These are phyloP conservation scores for Sporothrix dimorphospora DNA, from an alignment of 2,329 filamentous ascomycete species.

Conservation along the genomic window DNA sequence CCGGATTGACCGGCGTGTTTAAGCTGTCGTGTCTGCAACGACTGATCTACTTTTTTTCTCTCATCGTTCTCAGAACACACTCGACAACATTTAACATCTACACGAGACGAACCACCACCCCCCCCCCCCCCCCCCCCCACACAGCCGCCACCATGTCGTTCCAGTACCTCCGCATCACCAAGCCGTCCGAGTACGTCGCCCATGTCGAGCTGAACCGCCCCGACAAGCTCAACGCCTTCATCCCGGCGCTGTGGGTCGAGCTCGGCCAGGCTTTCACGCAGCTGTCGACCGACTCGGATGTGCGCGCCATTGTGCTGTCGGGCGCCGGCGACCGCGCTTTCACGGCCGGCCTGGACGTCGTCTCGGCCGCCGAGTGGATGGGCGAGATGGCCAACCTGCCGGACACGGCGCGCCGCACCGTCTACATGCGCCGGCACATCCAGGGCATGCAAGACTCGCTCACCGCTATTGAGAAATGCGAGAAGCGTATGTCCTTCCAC, in stretches of 20 bases:
- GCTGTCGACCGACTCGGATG: conserved; percentile 70
- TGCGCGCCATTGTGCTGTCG: conserved; percentile 78
- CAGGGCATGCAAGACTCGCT: conserved; percentile 81
- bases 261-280: conserved; percentile 71
- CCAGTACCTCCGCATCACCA: conserved; percentile 54
- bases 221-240: conserved; percentile 85
- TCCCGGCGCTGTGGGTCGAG: conserved; percentile 84
- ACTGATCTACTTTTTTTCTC: background rate
- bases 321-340: conserved; percentile 84
- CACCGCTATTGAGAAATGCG: conserved; percentile 76
- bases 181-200: conserved; percentile 73
- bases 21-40: background rate
- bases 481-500: conserved; percentile 68
- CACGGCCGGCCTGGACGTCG: conserved; percentile 82
- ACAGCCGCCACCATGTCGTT: conserved; percentile 29
- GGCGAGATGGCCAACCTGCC: conserved; percentile 51
- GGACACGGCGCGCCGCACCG: conserved; percentile 69
- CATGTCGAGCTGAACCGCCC: conserved; percentile 91
- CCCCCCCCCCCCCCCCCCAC: background rate
- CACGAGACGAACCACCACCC: no score
- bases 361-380: conserved; percentile 63
- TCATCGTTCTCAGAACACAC: background rate
- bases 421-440: conserved; percentile 67
- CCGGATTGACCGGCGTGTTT: background rate
- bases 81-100: no score